Conservation (phyloP, 208 protist species). For the Naegleria lovaniensis region DNA sequence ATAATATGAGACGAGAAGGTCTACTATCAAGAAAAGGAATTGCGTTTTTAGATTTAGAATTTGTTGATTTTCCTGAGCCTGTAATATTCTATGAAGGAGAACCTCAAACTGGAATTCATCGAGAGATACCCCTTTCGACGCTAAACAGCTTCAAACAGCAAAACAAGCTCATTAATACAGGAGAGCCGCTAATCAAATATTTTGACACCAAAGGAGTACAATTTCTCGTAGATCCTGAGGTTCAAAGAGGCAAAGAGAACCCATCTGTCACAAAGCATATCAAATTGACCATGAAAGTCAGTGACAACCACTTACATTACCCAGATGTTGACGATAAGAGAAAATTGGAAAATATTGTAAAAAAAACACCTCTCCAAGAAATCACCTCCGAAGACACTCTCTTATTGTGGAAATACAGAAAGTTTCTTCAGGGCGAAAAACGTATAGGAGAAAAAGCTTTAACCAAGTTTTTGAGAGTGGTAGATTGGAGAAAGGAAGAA, state of each 20-base stretch:
- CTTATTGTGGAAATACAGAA: slow-evolving; percentile 83
- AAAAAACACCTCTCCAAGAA: not conserved
- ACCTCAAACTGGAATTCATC: not conserved
- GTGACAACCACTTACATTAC: not conserved
- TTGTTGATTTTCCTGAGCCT: not conserved
- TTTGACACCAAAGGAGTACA: not conserved
- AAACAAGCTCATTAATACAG: not conserved
- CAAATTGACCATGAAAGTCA: not conserved
- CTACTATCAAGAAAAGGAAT: not conserved
- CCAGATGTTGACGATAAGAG: not conserved
- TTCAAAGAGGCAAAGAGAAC: not conserved
- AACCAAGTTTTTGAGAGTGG: slow-evolving; percentile 76
- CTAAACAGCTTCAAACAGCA: not conserved
- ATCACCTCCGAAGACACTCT: slow-evolving; percentile 62
- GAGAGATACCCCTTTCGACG: not conserved
- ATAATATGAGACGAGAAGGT: not conserved
- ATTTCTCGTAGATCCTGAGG: not conserved
- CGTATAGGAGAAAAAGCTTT: slow-evolving; percentile 64
- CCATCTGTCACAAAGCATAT: not conserved
- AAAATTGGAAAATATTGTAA: not conserved
- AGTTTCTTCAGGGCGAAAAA: slow-evolving; percentile 54
- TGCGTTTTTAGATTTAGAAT: not conserved
- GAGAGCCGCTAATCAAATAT: not conserved
- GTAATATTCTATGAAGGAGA: not conserved
- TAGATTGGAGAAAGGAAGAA: slow-evolving; percentile 70